Conservation (phyloP, 73 alveolate species). For the Paramecium primaurelia region DNA sequence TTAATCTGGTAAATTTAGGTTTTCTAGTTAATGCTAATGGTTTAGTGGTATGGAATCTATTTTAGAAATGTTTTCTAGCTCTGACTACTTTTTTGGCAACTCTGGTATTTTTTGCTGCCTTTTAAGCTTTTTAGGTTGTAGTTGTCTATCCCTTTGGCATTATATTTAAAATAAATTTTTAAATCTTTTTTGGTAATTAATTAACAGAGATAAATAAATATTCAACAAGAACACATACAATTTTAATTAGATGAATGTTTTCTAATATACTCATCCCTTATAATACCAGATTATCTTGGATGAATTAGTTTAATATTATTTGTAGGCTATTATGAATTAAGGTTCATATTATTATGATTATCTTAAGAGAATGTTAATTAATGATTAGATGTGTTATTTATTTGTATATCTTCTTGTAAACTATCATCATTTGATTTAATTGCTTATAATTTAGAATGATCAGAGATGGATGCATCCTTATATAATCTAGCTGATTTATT, state of each 20-base stretch:
- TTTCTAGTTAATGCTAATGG: slow-evolving; percentile 31
- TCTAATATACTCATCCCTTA: background rate
- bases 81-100: background rate
- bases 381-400: background rate
- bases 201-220: background rate
- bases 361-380: background rate
- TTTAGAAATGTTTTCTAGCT: slow-evolving; percentile 16
- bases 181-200: background rate
- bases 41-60: slow-evolving; percentile 23
- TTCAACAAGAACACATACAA: background rate
- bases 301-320: too few species aligned
- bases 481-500: background rate
- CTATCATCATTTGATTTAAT: background rate
- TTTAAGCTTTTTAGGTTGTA: background rate
- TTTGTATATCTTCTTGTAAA: background rate
- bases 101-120: background rate
- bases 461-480: background rate
- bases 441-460: background rate
- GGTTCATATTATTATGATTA: background rate
- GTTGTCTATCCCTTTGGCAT: slow-evolving; percentile 1
- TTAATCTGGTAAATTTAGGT: slow-evolving; percentile 19
- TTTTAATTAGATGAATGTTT: background rate
- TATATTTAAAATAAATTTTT: background rate
- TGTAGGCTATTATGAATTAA: background rate
- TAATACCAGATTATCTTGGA: too few species aligned